Evolutionary conservation across 2,329 filamentous ascomycete species (phyloP), one percentile per base, ranked within the genome.

Genomic region (Paracamarosporium sp.): DNA sequence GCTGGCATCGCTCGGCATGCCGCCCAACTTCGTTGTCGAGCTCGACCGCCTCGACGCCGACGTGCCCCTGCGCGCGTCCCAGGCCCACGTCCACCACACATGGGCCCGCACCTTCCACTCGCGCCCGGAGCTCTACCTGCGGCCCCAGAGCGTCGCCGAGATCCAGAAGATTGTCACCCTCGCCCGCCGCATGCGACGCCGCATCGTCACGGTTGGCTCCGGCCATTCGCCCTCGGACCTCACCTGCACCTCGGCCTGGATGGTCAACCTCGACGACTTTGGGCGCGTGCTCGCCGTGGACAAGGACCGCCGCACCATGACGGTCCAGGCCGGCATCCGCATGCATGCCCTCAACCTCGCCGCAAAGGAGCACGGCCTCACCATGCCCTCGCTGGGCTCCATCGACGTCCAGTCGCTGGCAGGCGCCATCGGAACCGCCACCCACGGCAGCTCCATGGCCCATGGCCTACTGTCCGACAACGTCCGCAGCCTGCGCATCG

Each of bases 81-180:
- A 85, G 58, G 82, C 86, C 52, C 88, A 98, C 76, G 79, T 88
- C 47, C 95, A 98, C 80, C 89, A 89, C 69, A 99, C 95, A 20
- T 99, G 95, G 95, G 95, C 95, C 36, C 89, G 89, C 72, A 98
- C 95, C 48, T 97, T 96, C 80, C 89, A 90, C 70, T 95, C 90
- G 50, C 86, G 88, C 17, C 95, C 95, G 2, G 93, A 97, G 81
- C 88, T 98, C 57, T 97, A 94, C 79, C 87, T 98, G 67, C 91
- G 91, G 69, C 95, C 95, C 2, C 85, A 90, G 68, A 89, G 88
- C 1, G 81, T 95, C 50, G 81, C 82, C 13, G 94, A 98, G 78
- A 86, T 99, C 64, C 90, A 94, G 76, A 93, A 96, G 76, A 83
- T 90, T 50, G 86, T 97, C 60, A 88, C 84, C 40, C 85, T 97